Conservation (phyloP, 1,284 basidiomycete species). For the Filobasidium uniguttulatum region DNA sequence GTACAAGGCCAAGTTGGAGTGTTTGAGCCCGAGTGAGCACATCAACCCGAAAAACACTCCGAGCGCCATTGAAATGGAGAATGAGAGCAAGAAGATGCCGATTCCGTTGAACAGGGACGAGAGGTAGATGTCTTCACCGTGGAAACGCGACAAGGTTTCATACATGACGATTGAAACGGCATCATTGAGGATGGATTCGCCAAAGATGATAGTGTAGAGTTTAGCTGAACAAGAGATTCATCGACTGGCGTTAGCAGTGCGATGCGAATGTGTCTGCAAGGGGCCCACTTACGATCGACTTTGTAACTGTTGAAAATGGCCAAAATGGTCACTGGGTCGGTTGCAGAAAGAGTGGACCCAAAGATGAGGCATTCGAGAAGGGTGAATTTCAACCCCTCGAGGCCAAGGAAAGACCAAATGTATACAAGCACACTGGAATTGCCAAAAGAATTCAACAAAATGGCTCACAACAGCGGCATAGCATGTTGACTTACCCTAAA, state of each 20-base stretch:
- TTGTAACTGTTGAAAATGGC: constrained; percentile 99
- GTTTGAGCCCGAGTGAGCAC: constrained; percentile 86
- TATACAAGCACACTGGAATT: constrained; percentile 75
- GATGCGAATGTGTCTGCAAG: not conserved
- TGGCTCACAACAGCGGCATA: constrained; percentile 23
- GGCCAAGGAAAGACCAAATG: constrained; percentile 80
- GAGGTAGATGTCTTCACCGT: constrained; percentile 74
- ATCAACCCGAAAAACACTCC: constrained; percentile 82
- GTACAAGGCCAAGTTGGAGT: constrained; percentile 74
- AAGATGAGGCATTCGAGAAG: constrained; percentile 89
- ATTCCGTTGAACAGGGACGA: constrained; percentile 86
- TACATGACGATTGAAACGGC: constrained; percentile 99
- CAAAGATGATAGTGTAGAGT: constrained; percentile 94
- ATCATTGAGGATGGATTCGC: constrained; percentile 93
- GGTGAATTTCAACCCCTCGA: constrained; percentile 64
- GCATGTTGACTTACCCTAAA: constrained; percentile 53
- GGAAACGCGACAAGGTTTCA: constrained; percentile 86
- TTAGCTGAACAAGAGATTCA: constrained; percentile 42
- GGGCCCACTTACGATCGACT: constrained; percentile 56
- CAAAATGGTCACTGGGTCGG: constrained; percentile 95
- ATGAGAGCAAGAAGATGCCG: constrained; percentile 91
- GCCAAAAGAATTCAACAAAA: not conserved
- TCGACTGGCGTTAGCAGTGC: not conserved
- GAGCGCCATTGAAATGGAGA: constrained; percentile 83
- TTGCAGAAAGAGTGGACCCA: constrained; percentile 90